phyloP scores from a whole-genome alignment of 78 protist genomes.

The Isochrysis galbana region DNA sequence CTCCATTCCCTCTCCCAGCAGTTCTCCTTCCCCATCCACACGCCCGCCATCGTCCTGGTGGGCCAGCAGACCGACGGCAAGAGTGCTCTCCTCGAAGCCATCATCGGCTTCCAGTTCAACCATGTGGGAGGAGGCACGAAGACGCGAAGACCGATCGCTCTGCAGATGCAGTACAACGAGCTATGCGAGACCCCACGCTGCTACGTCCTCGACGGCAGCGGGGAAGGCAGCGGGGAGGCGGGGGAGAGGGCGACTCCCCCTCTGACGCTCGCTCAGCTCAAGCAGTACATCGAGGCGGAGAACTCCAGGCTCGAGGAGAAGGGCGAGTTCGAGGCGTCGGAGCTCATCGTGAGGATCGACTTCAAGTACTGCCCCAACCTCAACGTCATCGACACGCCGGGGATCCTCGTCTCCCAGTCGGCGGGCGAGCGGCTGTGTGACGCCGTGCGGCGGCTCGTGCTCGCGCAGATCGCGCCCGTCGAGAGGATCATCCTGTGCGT shows the following conservation, averaged over 20 bases:
- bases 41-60: not conserved
- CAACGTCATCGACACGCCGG: conserved; percentile 24
- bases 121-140: conserved; percentile 26
- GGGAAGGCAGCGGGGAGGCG: too few relatives aligned
- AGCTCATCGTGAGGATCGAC: not conserved
- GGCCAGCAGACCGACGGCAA: conserved; percentile 22
- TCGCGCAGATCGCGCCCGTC: not conserved
- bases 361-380: conserved; percentile 16
- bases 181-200: not conserved
- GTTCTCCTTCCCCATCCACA: not conserved
- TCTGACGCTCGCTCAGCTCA: not conserved
- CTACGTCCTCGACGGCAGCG: not conserved
- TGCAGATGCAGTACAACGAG: conserved; percentile 6
- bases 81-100: not conserved
- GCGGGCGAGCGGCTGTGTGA: not conserved
- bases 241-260: too few relatives aligned
- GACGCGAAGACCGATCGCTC: conserved; percentile 19
- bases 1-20: not conserved
- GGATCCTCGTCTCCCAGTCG: not conserved
- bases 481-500: not conserved
- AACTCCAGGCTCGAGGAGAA: not conserved
- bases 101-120: conserved; percentile 27
- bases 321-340: not conserved
- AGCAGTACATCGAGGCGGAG: conserved; percentile 1
- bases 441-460: not conserved